Base-by-base conservation (phyloP, 129 eudicot genomes). In the Silybum marianum region DNA sequence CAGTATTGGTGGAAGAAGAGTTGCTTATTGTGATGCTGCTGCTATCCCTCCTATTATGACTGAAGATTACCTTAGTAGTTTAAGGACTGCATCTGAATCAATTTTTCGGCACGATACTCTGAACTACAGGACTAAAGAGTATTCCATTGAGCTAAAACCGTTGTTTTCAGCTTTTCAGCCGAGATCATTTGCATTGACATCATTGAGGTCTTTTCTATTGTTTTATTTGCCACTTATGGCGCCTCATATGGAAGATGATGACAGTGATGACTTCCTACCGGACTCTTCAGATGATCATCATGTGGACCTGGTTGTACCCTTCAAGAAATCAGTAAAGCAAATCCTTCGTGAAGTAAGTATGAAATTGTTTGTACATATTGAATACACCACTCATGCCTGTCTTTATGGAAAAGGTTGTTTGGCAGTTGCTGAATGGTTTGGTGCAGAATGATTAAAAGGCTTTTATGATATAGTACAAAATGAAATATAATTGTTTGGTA, bases 221-320 rank as follows among this genome's bases (percentile, higher is more conserved):
- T 90, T 88, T 78, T 95, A 88, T 90, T 86, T 95, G 83, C 99
- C 99, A 18, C 89, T 95, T 78, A 21, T 95, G 86, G 95, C 86
- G 85, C 97, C 98, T 14, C 87, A 77, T 39, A 39, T 85, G 38
- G 83, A 66, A 40, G 85, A 79, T 39, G 97, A 92, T 42, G 99
- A 95, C 58, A 92, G 92, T 75, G 97, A 91, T 2, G 90, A 89
- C 84, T 95, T 92, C 69, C 78, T 87, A 63, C 80, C 81, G 65
- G 94, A 91, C 30, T n/a, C 85, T 81, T 69, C 89, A 8, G 86
- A 82, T 42, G 87, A 83, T 19, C 80, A 74, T 8, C 88, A 23
- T 74, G 46, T 91, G 48, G 98, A 96, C 79, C 87, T 93, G 86
- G 92, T 93, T 78, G 84, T 85, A 81, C 99, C 97, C n/a, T 91